Evolutionary conservation across 164 flowering plant species (phyloP).

Genomic region (Sextonia rubra): DNA sequence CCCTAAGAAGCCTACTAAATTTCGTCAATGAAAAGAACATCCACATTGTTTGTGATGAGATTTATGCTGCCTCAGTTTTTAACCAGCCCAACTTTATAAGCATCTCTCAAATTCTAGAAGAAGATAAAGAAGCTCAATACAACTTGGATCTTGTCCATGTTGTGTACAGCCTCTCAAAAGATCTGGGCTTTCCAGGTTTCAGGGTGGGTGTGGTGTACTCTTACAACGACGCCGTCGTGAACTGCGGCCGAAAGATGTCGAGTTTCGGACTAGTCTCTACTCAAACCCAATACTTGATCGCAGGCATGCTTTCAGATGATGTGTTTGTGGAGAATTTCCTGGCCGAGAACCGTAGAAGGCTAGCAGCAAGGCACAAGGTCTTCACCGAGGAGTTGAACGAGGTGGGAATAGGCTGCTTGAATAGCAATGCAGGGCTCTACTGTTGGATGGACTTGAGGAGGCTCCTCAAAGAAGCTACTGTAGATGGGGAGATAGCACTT

Average conservation of each 20-base stretch:
- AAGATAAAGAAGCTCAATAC: conserved; percentile 25
- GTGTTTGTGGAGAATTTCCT: conserved; percentile 45
- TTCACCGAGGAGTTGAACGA: conserved; percentile 4
- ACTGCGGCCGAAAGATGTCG: conserved; percentile 51
- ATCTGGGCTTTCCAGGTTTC: conserved; percentile 73
- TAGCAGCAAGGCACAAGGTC: conserved; percentile 20
- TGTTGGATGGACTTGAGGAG: conserved; percentile 76
- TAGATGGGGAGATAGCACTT: conserved; percentile 57
- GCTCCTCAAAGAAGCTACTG: conserved; percentile 50
- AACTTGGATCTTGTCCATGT: conserved; percentile 64
- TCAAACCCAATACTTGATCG: conserved; percentile 55
- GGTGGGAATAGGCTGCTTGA: conserved; percentile 47
- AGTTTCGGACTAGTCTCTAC: conserved; percentile 65
- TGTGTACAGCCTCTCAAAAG: conserved; percentile 78
- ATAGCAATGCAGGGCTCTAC: conserved; percentile 73
- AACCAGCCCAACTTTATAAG: conserved; percentile 55
- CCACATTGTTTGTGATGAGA: conserved; percentile 73
- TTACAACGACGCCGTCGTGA: conserved; percentile 44
- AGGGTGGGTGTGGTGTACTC: conserved; percentile 68
- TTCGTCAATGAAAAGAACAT: conserved; percentile 74
- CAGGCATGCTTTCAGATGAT: conserved; percentile 56
- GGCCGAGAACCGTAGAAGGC: conserved; percentile 30
- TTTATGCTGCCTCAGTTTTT: conserved; percentile 64
- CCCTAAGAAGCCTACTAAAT: conserved; percentile 39
- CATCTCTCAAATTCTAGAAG: conserved; percentile 52